Conservation (phyloP, 2,329 filamentous ascomycete species). For the Diaporthe sp. region DNA sequence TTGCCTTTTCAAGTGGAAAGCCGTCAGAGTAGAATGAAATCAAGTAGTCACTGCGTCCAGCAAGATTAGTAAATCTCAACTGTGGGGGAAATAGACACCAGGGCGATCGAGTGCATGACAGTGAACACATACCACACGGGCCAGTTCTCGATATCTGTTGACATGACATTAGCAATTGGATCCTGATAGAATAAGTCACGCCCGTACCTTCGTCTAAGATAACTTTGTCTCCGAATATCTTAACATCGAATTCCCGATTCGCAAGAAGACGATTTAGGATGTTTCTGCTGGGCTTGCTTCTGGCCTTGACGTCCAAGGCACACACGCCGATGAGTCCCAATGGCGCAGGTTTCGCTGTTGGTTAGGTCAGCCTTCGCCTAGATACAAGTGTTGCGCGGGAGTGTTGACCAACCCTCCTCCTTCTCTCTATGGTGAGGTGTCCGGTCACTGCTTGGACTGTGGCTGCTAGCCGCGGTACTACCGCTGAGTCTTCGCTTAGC, state of each 20-base stretch:
- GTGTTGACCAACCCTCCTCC: conserved; percentile 61
- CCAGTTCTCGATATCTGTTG: conserved; percentile 89
- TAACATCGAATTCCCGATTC: conserved; percentile 93
- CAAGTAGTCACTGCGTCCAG: conserved; percentile 78
- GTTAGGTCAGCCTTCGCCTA: conserved; percentile 48
- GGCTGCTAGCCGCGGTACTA: conserved; percentile 85
- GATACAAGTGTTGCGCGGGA: conserved; percentile 26
- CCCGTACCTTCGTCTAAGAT: conserved; percentile 88
- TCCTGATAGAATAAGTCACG: not conserved
- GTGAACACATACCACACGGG: conserved; percentile 77
- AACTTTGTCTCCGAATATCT: conserved; percentile 98
- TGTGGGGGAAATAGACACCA: not conserved
- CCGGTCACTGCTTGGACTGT: conserved; percentile 82
- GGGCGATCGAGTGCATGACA: not conserved
- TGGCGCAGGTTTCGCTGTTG: conserved; percentile 67
- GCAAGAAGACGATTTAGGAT: conserved; percentile 93
- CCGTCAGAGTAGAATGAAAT: conserved; percentile 99
- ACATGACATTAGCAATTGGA: conserved; percentile 40
- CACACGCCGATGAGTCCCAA: conserved; percentile 89
- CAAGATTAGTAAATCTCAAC: conserved; percentile 45
- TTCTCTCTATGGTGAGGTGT: conserved; percentile 70
- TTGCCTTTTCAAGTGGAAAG: conserved; percentile 96
- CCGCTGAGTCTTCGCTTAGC: conserved; percentile 83
- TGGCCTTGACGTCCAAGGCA: conserved; percentile 93
- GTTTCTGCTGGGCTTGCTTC: conserved; percentile 96